A percentile compares a stretch with the other conserved stretches of the same genome.
phyloP scores from a whole-genome alignment of 1,139 yeast species.

The Lizanozyma gosingica region DNA sequence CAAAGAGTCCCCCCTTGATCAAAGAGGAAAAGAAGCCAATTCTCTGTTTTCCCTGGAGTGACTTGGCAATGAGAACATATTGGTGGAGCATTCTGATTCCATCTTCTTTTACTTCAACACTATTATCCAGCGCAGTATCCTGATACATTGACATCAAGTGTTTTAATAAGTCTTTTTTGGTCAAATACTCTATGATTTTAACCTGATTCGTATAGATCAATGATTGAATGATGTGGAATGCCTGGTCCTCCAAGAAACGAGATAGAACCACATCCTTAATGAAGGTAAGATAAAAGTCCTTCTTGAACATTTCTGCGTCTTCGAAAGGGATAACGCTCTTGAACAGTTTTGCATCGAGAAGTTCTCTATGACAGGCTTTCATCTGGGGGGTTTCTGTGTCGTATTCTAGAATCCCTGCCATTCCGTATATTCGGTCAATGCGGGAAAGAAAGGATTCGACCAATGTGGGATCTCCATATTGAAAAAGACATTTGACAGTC shows the following conservation, averaged over 20 bases:
- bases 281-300: constrained; percentile 70
- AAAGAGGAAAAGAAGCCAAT: constrained; percentile 57
- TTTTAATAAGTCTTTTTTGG: background rate
- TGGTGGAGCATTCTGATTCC: constrained; percentile 79
- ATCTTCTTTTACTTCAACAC: constrained; percentile 38
- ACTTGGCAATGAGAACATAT: constrained; percentile 66
- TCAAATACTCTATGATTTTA: constrained; percentile 50
- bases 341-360: constrained; percentile 52
- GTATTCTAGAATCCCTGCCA: constrained; percentile 82
- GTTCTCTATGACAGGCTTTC: constrained; percentile 73
- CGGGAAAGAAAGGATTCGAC: constrained; percentile 48
- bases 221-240: constrained; percentile 55
- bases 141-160: constrained; percentile 3
- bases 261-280: constrained; percentile 82
- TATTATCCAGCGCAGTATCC: constrained; percentile 1
- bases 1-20: constrained; percentile 61
- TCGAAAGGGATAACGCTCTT: constrained; percentile 65
- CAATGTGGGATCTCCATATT: constrained; percentile 59
- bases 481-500: constrained; percentile 57
- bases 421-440: constrained; percentile 20
- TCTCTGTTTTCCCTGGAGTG: constrained; percentile 55
- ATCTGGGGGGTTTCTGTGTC: constrained; percentile 76
- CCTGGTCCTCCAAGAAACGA: constrained; percentile 70
- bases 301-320: constrained; percentile 48
- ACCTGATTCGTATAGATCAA: constrained; percentile 64